Evolutionary conservation across 169 alveolate genomes (phyloP), one percentile per base, ranked within the genome.

Genomic region (Eimeria necatrix): DNA sequence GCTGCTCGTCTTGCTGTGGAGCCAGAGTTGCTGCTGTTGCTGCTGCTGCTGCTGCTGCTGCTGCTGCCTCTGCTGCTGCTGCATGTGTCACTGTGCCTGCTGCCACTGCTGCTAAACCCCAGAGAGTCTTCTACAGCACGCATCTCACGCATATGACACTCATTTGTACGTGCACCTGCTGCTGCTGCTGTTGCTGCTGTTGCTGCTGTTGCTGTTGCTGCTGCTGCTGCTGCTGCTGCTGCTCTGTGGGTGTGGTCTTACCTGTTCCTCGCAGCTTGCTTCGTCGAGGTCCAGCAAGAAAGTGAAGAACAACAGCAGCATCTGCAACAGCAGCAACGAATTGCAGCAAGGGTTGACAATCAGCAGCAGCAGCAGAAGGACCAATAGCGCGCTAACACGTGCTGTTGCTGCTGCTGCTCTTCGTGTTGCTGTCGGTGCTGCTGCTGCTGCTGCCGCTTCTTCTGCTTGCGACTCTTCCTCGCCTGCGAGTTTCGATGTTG

Each of bases 381-480:
- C 7, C 64, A 53, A 12, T 53, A 53, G 12, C 20, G 64, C 7
- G 9, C 85, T 74, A 26, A 74, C 85, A 26, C 22, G 60, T 48
- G 89, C 73, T 80, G 71, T 46, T 80, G 89, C 48, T 80, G 71
- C 48, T 52, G 89, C 64, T 46, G 89, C 89, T 80, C 46, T n/a
- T 73, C 32, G n/a, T 73, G 85, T 20, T 73, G 85, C 85, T 73
- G 85, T 41, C 24, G 48, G 26, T 32, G 86, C 56, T 20, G 71
- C 71, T 51, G 70, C 3, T 51, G 12, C 61, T 48, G 71, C 64
- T 16, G 41, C 73, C 18, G 48, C 60, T 74, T 20, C 59, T 74
- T 26, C 26, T 26, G 85, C 85, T 41, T 74, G 5, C 32, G 64
- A 14, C 64, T 8, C 64, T 56, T 56, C 64, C 64, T 14, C 14